Evolutionary conservation across 495 filamentous ascomycete species (phyloP).

Genomic region (Penicillium cinerascens): DNA sequence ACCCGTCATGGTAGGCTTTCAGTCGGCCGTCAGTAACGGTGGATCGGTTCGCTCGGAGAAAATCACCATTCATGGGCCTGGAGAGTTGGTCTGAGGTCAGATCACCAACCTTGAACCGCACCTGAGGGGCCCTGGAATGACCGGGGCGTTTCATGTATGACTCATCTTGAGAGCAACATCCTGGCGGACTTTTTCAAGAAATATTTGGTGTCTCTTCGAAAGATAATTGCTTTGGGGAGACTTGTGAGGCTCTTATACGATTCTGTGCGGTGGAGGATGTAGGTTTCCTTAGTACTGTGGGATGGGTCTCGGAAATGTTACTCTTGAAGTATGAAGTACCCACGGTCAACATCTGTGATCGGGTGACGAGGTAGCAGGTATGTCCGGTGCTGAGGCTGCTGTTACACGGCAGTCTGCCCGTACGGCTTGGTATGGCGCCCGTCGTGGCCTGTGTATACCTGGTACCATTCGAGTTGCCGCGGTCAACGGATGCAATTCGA

Average conservation of each 20-base stretch:
- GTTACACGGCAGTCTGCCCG: slow-evolving; percentile 35
- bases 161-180: neutral
- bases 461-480: slow-evolving; percentile 12
- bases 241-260: neutral
- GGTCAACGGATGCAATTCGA: slow-evolving; percentile 35
- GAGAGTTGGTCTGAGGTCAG: neutral
- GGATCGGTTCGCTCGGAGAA: neutral
- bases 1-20: neutral
- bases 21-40: neutral
- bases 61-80: neutral
- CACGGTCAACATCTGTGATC: too few relatives aligned
- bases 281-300: too few relatives aligned
- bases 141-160: neutral
- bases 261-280: too few relatives aligned
- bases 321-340: too few relatives aligned
- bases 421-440: slow-evolving; percentile 25
- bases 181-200: neutral
- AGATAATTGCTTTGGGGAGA: neutral
- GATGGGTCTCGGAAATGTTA: too few relatives aligned
- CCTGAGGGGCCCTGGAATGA: neutral
- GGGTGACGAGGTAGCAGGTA: too few relatives aligned
- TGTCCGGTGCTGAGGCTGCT: slow-evolving; percentile 25
- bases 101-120: neutral
- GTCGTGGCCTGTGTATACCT: slow-evolving; percentile 36
- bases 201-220: neutral